phyloP scores from a whole-genome alignment of 139 green algal species.

The Coelastrella sp. region DNA sequence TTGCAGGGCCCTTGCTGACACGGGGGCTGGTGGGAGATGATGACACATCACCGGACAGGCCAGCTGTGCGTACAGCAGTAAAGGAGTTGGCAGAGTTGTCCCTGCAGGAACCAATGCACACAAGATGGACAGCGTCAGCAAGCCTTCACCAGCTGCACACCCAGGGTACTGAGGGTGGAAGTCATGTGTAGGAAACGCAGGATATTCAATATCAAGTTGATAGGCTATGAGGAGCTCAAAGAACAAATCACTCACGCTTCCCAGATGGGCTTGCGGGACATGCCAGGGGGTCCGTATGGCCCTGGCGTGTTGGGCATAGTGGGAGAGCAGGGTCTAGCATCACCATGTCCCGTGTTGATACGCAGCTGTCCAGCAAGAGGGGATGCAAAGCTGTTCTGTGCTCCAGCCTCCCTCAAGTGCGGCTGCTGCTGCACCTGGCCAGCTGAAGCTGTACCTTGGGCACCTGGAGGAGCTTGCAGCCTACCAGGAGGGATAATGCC shows the following conservation, averaged over 20 bases:
- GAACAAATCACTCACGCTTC: constrained; percentile 8
- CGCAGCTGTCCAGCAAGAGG: not conserved
- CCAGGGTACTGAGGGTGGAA: too few species aligned
- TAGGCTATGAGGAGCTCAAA: too few species aligned
- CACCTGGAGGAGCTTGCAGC: constrained; percentile 15
- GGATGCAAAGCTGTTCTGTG: not conserved
- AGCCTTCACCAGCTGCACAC: too few species aligned
- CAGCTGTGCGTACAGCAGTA: constrained; percentile 33
- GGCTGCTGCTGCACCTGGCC: not conserved
- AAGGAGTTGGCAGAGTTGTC: not conserved
- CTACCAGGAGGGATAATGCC: not conserved
- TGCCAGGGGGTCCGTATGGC: constrained; percentile 35
- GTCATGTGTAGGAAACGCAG: too few species aligned
- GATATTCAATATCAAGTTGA: too few species aligned
- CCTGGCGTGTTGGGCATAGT: constrained; percentile 38
- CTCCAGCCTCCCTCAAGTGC: not conserved
- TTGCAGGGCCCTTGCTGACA: not conserved
- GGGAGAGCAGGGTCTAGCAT: not conserved
- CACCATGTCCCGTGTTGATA: not conserved
- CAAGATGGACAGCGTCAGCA: not conserved
- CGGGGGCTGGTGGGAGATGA: constrained; percentile 31
- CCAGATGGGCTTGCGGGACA: constrained; percentile 49
- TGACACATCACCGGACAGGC: constrained; percentile 17
- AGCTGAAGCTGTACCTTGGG: not conserved
- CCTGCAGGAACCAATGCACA: not conserved